Percentiles rank a stretch among this genome's conserved stretches.
Evolutionary conservation across 2,329 filamentous ascomycete species (phyloP).

Genomic region (Venturia oleaginea): DNA sequence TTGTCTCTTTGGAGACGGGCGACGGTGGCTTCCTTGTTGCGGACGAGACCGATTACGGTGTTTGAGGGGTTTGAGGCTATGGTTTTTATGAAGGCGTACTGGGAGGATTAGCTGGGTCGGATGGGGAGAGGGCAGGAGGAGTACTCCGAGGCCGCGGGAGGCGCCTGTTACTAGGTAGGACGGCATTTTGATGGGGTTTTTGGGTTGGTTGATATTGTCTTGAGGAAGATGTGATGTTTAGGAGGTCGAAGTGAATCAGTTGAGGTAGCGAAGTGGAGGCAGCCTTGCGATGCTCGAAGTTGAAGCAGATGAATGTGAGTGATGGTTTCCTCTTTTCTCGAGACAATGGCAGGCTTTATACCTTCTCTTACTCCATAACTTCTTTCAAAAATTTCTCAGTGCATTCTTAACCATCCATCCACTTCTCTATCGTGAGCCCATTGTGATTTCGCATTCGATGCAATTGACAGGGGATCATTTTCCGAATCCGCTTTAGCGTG

Average conservation of each 20-base stretch:
- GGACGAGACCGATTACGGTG: constrained; percentile 28
- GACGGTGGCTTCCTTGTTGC: constrained; percentile 21
- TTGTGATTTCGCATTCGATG: not conserved
- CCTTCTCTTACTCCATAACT: not conserved
- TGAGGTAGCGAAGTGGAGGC: not conserved
- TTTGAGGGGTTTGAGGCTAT: constrained; percentile 23
- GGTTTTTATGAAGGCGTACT: constrained; percentile 25
- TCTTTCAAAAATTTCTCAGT: not conserved
- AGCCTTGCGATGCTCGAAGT: not conserved
- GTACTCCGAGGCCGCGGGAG: constrained; percentile 25
- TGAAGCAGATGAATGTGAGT: not conserved
- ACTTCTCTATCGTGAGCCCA: not conserved
- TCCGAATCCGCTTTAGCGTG: not conserved
- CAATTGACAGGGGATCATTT: not conserved
- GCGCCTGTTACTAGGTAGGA: constrained; percentile 26
- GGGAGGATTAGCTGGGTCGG: not conserved
- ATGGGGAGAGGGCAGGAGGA: not conserved
- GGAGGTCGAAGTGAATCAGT: too few relatives aligned
- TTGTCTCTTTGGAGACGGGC: constrained; percentile 18
- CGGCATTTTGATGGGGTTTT: constrained; percentile 19
- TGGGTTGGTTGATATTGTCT: not conserved
- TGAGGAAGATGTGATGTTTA: too few relatives aligned
- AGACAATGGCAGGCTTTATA: not conserved
- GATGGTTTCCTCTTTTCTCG: not conserved
- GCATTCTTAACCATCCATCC: not conserved